Percentiles rank a stretch among this genome's conserved stretches.
Evolutionary conservation across 306 rosid genomes (phyloP).

Genomic region (Mimosa bimucronata): DNA sequence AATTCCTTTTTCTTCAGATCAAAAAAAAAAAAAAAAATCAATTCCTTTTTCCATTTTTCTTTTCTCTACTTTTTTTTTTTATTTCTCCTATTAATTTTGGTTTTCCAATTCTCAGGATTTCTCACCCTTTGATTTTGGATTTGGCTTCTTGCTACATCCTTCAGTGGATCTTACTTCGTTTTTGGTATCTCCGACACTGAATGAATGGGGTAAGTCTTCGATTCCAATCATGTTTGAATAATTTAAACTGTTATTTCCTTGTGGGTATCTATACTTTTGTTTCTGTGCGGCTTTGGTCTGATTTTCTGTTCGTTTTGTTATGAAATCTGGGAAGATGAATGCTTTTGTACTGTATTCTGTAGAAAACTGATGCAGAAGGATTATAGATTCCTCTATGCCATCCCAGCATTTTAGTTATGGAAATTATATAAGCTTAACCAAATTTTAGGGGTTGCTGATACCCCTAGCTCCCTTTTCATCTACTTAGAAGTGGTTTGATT

Average conservation of each 20-base stretch:
- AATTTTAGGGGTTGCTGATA: neutral
- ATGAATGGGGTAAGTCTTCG: conserved; percentile 38
- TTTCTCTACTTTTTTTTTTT: too few relatives aligned
- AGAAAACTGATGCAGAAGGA: neutral
- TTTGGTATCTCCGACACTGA: conserved; percentile 19
- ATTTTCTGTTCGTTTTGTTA: neutral
- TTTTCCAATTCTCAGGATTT: conserved; percentile 15
- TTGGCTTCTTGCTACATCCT: neutral
- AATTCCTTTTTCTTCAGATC: too few relatives aligned
- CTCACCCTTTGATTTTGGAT: neutral
- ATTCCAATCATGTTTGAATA: conserved; percentile 8
- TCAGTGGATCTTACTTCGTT: conserved; percentile 21
- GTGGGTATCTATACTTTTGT: conserved; percentile 15
- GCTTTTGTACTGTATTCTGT: neutral
- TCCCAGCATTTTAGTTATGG: neutral
- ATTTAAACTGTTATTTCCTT: neutral
- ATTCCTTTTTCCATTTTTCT: neutral
- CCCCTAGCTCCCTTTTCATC: neutral
- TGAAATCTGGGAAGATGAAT: neutral
- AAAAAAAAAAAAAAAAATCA: too few relatives aligned
- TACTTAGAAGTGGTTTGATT: neutral
- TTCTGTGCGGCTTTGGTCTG: neutral
- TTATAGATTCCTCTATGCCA: conserved; percentile 23
- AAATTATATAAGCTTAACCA: neutral
- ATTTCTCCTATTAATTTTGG: neutral